Percentiles rank a stretch among this genome's conserved stretches.
Conservation (phyloP, 2,329 filamentous ascomycete species). For the Aspergillus piperis region DNA sequence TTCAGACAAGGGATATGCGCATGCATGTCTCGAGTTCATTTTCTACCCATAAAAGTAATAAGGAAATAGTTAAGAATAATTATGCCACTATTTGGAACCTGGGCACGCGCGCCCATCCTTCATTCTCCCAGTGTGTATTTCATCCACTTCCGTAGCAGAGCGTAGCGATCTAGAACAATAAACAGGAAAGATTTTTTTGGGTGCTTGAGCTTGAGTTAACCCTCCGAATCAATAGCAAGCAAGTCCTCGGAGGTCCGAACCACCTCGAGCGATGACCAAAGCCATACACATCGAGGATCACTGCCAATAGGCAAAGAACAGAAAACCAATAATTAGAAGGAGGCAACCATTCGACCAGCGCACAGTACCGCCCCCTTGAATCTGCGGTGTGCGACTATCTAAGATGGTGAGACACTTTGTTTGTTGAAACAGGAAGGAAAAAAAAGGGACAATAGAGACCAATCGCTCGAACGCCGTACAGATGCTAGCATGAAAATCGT, state of each 20-base stretch:
- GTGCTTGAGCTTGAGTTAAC: neutral
- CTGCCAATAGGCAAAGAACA: constrained; percentile 26
- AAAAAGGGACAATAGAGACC: constrained; percentile 19
- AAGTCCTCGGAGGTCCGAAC: neutral
- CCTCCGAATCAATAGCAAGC: neutral
- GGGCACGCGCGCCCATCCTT: neutral
- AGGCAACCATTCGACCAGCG: constrained; percentile 46
- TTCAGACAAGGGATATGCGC: too few species aligned
- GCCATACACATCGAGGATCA: constrained; percentile 4
- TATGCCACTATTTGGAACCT: constrained; percentile 10
- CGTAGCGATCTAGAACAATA: constrained; percentile 12
- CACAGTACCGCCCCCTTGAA: constrained; percentile 42
- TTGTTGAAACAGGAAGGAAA: constrained; percentile 17
- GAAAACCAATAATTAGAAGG: constrained; percentile 35
- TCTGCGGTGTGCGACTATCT: constrained; percentile 45
- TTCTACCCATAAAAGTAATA: neutral
- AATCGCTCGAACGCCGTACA: constrained; percentile 49
- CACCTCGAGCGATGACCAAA: neutral
- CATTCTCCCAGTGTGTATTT: constrained; percentile 10
- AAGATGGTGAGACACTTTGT: constrained; percentile 34
- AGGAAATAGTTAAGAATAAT: constrained; percentile 1
- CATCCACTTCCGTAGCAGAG: constrained; percentile 6
- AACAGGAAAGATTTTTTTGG: neutral
- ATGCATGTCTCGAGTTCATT: neutral
- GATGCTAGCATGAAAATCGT: constrained; percentile 47